A percentile compares a stretch with the other conserved stretches of the same genome.
phyloP scores from a whole-genome alignment of 2,329 filamentous ascomycete species.

The Harringtonia aguacate region DNA sequence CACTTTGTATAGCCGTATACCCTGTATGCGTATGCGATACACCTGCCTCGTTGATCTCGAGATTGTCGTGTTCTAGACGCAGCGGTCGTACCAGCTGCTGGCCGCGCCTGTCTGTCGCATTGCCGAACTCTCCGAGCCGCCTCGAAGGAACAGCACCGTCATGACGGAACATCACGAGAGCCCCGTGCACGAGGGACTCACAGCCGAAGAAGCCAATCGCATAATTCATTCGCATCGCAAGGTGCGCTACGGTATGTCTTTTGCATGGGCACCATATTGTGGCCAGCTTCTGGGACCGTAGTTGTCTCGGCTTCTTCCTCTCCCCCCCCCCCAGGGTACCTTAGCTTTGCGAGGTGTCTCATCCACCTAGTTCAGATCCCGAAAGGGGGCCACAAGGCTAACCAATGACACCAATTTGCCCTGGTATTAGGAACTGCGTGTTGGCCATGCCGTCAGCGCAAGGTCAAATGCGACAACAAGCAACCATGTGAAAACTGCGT shows the following conservation, averaged over 20 bases:
- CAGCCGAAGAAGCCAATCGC: conserved; percentile 54
- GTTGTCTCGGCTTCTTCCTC: background rate
- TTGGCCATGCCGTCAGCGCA: conserved; percentile 57
- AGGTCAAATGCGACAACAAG: conserved; percentile 61
- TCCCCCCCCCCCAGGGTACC: too few species aligned
- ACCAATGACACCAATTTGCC: background rate
- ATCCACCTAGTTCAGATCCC: conserved; percentile 6
- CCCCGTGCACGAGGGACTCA: conserved; percentile 44
- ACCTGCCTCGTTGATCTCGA: background rate
- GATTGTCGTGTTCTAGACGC: background rate
- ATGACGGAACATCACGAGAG: conserved; percentile 35
- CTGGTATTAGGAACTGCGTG: conserved; percentile 44
- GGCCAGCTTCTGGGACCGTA: background rate
- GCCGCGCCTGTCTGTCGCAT: conserved; percentile 4
- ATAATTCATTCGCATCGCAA: conserved; percentile 62
- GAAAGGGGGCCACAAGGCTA: background rate
- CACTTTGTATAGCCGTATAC: conserved; percentile 3
- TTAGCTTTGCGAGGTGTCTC: too few species aligned
- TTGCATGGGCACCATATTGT: too few species aligned
- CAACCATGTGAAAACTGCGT: conserved; percentile 59
- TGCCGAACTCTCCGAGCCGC: conserved; percentile 9
- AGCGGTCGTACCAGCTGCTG: background rate
- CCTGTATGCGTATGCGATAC: background rate
- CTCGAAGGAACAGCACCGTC: conserved; percentile 7
- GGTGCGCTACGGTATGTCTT: conserved; percentile 52